Evolutionary conservation across 257 asterid species (phyloP), one percentile per base, ranked within the genome.

Genomic region (Vinca minor): DNA sequence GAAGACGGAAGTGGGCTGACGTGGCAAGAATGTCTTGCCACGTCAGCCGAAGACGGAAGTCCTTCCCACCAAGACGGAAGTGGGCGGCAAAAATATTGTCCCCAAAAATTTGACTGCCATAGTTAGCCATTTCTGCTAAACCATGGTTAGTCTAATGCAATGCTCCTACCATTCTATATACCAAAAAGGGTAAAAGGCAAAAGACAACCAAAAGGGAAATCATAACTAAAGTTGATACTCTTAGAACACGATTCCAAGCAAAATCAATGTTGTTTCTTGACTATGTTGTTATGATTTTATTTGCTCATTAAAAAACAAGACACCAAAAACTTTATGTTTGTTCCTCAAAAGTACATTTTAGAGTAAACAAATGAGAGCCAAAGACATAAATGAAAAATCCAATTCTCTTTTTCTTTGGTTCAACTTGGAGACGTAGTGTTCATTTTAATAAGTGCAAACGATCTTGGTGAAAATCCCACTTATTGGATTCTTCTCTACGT

Each of bases 391-490:
- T n/a, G n/a, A n/a, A n/a, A n/a, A n/a, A 50, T 64, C 3, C 36
- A 46, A 12, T 48, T 34, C 6, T 1, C 2, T 20, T 47, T 64
- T 8, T 48, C 6, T 12, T 35, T 59, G 11, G 0, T n/a, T n/a
- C n/a, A n/a, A n/a, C n/a, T n/a, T n/a, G 32, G 17, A 15, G 45
- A 29, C 29, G 12, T 25, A 29, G 36, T 50, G 39, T 15, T 4
- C 21, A 28, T 20, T 47, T n/a, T 49, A 42, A 6, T 48, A 25
- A 48, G 52, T 53, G 48, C 38, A 20, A n/a, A 2, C n/a, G n/a
- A n/a, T 72, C 44, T 55, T 55, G 29, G 48, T 56, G 41, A 46
- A 34, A 46, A 67, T 45, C 68, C 69, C 59, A 57, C 41, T 69
- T 29, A 49, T 63, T 39, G 18, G 67, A 63, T 53, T 73, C 74